Evolutionary conservation across 306 rosid genomes (phyloP).

Genomic region (Senna tora): DNA sequence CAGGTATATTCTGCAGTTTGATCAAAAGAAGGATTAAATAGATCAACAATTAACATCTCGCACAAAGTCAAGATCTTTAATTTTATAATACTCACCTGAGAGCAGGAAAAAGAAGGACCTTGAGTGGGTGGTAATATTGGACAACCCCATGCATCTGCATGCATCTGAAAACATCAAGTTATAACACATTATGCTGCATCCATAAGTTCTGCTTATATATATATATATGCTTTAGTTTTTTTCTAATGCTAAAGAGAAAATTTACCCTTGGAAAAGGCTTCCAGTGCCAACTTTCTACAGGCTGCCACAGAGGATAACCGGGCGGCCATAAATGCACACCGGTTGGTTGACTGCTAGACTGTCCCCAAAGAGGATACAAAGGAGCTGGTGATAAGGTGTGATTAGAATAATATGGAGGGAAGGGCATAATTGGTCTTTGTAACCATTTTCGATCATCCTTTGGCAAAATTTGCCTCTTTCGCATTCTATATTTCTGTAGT

Average conservation of each 20-base stretch:
- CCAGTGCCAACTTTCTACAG: conserved; percentile 77
- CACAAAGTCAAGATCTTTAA: neutral
- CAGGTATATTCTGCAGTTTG: conserved; percentile 56
- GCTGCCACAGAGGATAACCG: conserved; percentile 73
- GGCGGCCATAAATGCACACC: conserved; percentile 70
- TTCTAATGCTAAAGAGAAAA: neutral
- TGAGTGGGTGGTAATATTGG: conserved; percentile 74
- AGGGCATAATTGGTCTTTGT: conserved; percentile 77
- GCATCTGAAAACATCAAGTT: conserved; percentile 58
- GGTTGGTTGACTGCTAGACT: conserved; percentile 46
- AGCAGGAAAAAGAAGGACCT: conserved; percentile 50
- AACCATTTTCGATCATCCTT: conserved; percentile 76
- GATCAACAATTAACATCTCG: conserved; percentile 17
- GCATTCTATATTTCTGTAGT: conserved; percentile 88
- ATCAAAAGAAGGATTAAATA: conserved; percentile 8
- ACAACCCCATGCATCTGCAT: conserved; percentile 92
- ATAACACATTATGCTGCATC: conserved; percentile 30
- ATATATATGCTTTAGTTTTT: conserved; percentile 1
- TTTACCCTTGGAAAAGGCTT: conserved; percentile 68
- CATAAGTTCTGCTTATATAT: conserved; percentile 9
- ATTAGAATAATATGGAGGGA: conserved; percentile 72
- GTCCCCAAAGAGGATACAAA: conserved; percentile 77
- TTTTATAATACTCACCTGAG: conserved; percentile 57
- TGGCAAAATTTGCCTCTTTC: conserved; percentile 81
- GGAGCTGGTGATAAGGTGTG: conserved; percentile 56